Evolutionary conservation across 768 basidiomycete genomes (phyloP).

Genomic region (Podaxis mareebaensis): DNA sequence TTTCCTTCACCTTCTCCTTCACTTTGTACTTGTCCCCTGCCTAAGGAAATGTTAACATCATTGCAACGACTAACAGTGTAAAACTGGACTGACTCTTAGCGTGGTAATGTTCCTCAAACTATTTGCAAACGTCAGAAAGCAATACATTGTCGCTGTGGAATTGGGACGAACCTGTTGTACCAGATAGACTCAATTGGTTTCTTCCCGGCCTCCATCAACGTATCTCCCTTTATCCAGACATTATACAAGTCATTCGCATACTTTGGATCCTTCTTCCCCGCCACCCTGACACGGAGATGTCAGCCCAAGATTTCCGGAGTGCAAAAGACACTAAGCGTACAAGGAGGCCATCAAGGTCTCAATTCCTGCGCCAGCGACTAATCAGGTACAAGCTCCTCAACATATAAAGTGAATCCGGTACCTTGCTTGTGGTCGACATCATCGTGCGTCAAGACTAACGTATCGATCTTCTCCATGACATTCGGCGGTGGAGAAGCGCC

Average conservation of each 20-base stretch:
- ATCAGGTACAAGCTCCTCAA: not conserved
- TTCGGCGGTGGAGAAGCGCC: not conserved
- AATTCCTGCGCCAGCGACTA: not conserved
- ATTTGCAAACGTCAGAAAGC: not conserved
- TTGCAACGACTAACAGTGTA: not conserved
- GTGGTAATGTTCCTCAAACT: not conserved
- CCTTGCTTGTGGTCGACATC: not conserved
- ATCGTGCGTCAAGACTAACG: not conserved
- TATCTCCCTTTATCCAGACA: not conserved
- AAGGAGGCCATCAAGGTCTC: not conserved
- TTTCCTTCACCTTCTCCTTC: too few relatives aligned
- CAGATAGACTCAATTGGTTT: not conserved
- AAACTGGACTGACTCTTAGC: not conserved
- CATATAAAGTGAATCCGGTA: not conserved
- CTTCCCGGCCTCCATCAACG: not conserved
- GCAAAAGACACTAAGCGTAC: not conserved
- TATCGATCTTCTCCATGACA: not conserved
- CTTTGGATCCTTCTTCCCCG: not conserved
- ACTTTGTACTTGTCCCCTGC: not conserved
- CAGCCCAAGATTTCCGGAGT: not conserved
- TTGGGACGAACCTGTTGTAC: not conserved
- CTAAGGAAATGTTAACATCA: not conserved
- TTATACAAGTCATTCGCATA: not conserved
- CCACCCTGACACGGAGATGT: not conserved
- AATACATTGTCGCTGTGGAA: not conserved